These are phyloP conservation scores for Mesostigma viride DNA, from an alignment of 139 green algal species.

Conservation along the genomic window DNA sequence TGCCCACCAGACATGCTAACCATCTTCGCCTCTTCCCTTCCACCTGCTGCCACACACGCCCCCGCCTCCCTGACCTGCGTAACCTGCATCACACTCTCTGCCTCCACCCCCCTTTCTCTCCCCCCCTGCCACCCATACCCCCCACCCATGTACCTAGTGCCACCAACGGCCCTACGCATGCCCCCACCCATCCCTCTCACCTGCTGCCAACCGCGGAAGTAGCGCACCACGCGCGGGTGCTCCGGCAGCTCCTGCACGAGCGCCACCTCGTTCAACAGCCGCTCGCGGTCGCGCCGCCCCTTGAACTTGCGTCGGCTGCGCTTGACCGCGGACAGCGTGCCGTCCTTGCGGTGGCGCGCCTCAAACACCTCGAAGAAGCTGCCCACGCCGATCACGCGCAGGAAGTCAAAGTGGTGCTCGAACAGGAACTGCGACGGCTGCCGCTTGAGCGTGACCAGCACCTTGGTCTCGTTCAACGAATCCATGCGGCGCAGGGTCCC, in stretches of 20 bases:
- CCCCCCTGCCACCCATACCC: too few relatives aligned
- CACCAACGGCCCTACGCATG: too few relatives aligned
- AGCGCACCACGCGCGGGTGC: conserved; percentile 59
- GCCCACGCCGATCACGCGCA: conserved; percentile 45
- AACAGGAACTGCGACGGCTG: conserved; percentile 49
- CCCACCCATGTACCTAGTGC: too few relatives aligned
- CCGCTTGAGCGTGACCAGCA: conserved; percentile 49
- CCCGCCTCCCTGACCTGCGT: too few relatives aligned
- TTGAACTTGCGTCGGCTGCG: conserved; percentile 27
- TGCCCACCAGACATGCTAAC: too few relatives aligned
- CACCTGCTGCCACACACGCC: too few relatives aligned
- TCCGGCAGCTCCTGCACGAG: conserved; percentile 44
- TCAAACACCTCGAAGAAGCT: conserved; percentile 45
- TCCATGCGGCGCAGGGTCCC: too few relatives aligned
- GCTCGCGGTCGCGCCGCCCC: conserved; percentile 22
- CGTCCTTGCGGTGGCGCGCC: conserved; percentile 38
- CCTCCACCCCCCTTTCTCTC: too few relatives aligned
- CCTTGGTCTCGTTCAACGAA: conserved; percentile 43
- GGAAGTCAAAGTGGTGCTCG: conserved; percentile 64
- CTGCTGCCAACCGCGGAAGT: conserved; percentile 69
- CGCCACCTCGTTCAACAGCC: conserved; percentile 51
- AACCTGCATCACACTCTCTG: too few relatives aligned
- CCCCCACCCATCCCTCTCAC: not conserved
- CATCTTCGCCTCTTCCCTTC: too few relatives aligned
- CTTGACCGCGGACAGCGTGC: conserved; percentile 48